Evolutionary conservation across 2,329 filamentous ascomycete species (phyloP).

Genomic region (Sclerotinia sclerotiorum): DNA sequence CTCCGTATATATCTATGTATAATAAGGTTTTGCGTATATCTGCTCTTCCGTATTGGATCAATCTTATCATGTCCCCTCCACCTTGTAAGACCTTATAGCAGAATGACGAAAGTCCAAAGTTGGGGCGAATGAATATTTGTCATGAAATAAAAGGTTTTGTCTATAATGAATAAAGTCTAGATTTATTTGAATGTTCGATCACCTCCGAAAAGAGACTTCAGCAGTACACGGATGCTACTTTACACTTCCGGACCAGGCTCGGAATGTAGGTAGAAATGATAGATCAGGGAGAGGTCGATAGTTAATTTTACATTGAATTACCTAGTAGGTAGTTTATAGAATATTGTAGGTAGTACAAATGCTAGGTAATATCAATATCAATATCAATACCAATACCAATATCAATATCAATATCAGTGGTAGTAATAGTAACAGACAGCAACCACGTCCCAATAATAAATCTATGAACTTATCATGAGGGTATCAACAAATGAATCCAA

Average conservation of each 20-base stretch:
- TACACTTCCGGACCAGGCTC: neutral
- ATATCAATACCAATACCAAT: neutral
- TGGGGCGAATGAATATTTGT: no score
- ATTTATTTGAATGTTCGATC: no score
- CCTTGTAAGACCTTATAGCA: no score
- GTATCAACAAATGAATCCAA: no score
- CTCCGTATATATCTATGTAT: neutral
- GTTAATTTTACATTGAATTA: neutral
- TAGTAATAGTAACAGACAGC: no score
- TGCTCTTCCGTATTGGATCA: neutral
- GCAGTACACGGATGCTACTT: neutral
- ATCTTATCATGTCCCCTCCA: neutral
- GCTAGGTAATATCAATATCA: no score
- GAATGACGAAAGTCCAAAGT: no score
- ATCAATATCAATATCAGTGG: neutral
- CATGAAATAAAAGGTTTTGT: no score
- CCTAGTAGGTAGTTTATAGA: no score
- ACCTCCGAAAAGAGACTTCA: neutral
- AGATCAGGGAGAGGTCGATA: neutral
- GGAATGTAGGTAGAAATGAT: neutral
- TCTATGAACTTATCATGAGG: neutral
- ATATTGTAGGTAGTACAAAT: neutral
- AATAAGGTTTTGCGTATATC: neutral
- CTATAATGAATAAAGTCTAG: no score
- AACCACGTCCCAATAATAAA: neutral